A percentile compares a stretch with the other conserved stretches of the same genome.
Evolutionary conservation across 2,329 filamentous ascomycete genomes (phyloP).

Genomic region (Falciphora oryzae): DNA sequence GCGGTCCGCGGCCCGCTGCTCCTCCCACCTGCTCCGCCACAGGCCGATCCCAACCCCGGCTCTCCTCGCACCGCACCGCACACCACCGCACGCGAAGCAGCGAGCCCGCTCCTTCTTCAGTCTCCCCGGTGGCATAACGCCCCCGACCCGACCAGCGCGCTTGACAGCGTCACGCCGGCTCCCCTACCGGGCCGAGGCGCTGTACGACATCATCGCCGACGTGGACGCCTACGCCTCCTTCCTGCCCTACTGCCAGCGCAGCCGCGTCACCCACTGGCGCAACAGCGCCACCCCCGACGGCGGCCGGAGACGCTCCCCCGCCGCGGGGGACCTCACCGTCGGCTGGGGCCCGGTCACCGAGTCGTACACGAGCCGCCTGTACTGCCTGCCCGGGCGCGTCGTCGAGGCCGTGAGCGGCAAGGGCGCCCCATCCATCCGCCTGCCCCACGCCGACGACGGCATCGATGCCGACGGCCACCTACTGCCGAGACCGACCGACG

Average conservation of each 20-base stretch:
- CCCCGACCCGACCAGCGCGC: constrained; percentile 41
- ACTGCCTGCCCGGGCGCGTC: constrained; percentile 63
- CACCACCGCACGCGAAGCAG: constrained; percentile 3
- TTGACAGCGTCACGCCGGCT: constrained; percentile 71
- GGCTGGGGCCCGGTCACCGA: constrained; percentile 84
- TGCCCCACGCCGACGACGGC: constrained; percentile 21
- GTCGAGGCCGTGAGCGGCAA: constrained; percentile 74
- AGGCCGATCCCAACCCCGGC: background rate
- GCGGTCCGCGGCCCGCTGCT: background rate
- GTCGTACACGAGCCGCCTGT: constrained; percentile 72
- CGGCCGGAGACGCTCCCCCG: constrained; percentile 53
- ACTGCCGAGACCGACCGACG: constrained; percentile 2
- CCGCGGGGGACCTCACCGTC: constrained; percentile 71
- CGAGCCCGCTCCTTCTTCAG: constrained; percentile 24
- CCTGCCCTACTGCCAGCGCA: constrained; percentile 83
- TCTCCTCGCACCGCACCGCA: background rate
- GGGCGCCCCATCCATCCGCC: constrained; percentile 40
- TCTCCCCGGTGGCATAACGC: constrained; percentile 17
- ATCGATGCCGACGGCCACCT: constrained; percentile 17
- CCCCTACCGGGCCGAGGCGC: constrained; percentile 61
- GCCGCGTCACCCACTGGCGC: constrained; percentile 72
- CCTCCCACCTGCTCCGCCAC: background rate
- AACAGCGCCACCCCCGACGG: constrained; percentile 12
- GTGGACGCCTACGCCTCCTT: constrained; percentile 79
- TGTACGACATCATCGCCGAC: constrained; percentile 86